Percentiles rank a stretch among this genome's conserved stretches.
Evolutionary conservation across 129 eudicot genomes (phyloP).

Genomic region (Erigeron canadensis): DNA sequence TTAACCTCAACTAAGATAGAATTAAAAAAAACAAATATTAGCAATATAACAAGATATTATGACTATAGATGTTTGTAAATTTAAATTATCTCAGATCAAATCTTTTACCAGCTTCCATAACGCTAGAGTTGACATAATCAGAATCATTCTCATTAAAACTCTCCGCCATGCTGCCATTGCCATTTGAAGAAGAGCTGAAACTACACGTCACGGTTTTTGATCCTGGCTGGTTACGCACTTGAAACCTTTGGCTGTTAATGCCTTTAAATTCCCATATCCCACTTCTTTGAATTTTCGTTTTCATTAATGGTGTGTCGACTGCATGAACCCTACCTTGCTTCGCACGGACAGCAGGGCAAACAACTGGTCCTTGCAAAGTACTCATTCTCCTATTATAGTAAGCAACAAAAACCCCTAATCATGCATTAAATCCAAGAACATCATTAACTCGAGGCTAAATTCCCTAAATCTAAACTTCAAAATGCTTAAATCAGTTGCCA

Average conservation of each 20-base stretch:
- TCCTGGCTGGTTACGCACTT: slow-evolving; percentile 32
- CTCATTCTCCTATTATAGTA: slow-evolving; percentile 49
- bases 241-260: slow-evolving; percentile 33
- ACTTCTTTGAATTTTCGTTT: slow-evolving; percentile 50
- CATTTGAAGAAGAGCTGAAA: slow-evolving; percentile 88
- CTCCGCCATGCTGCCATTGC: slow-evolving; percentile 84
- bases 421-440: slow-evolving; percentile 5
- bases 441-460: not conserved
- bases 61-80: too few relatives aligned
- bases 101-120: slow-evolving; percentile 82
- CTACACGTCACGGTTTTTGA: slow-evolving; percentile 44
- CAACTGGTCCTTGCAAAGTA: slow-evolving; percentile 78
- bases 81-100: too few relatives aligned
- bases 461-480: slow-evolving; percentile 1
- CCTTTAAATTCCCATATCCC: slow-evolving; percentile 56
- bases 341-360: slow-evolving; percentile 61
- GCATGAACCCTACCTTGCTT: slow-evolving; percentile 49
- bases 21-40: slow-evolving; percentile 14
- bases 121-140: slow-evolving; percentile 85
- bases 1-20: slow-evolving; percentile 75
- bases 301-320: slow-evolving; percentile 43
- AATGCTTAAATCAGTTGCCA: not conserved
- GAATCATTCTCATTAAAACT: slow-evolving; percentile 72
- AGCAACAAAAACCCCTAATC: not conserved
- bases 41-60: not conserved